A percentile compares a stretch with the other conserved stretches of the same genome.
Evolutionary conservation across 192 early-diverging fungal species (phyloP).

Genomic region (Thoreauomyces humboldtii): DNA sequence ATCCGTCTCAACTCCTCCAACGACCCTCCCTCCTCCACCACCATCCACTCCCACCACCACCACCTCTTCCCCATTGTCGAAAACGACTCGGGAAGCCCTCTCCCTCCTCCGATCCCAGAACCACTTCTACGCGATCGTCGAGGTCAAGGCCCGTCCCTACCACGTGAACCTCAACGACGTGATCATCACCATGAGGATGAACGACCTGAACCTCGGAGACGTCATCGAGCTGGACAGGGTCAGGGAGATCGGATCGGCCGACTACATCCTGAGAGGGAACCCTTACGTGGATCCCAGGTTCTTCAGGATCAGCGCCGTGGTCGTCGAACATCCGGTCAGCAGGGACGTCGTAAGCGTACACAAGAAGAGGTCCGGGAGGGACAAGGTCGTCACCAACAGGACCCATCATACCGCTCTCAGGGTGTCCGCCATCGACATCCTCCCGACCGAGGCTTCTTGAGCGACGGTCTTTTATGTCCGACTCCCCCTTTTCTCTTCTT

Average conservation of each 20-base stretch:
- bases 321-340: constrained; percentile 78
- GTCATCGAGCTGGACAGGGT: constrained; percentile 81
- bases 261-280: constrained; percentile 81
- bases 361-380: constrained; percentile 37
- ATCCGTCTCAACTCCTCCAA: not conserved
- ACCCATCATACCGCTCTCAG: constrained; percentile 46
- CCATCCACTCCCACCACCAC: constrained; percentile 9
- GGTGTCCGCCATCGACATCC: constrained; percentile 43
- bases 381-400: constrained; percentile 35
- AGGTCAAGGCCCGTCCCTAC: constrained; percentile 84
- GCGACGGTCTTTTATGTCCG: too few relatives aligned
- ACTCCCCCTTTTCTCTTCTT: too few relatives aligned
- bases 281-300: constrained; percentile 76
- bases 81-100: constrained; percentile 28
- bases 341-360: constrained; percentile 33
- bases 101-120: constrained; percentile 30
- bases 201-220: constrained; percentile 84
- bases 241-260: constrained; percentile 78
- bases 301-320: constrained; percentile 77
- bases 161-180: constrained; percentile 86
- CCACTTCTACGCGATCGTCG: constrained; percentile 78
- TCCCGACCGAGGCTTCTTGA: too few relatives aligned
- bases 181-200: constrained; percentile 77
- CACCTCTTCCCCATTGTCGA: not conserved
- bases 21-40: not conserved